Base-by-base conservation (phyloP, 768 basidiomycete species). In the Lentinula edodes region DNA sequence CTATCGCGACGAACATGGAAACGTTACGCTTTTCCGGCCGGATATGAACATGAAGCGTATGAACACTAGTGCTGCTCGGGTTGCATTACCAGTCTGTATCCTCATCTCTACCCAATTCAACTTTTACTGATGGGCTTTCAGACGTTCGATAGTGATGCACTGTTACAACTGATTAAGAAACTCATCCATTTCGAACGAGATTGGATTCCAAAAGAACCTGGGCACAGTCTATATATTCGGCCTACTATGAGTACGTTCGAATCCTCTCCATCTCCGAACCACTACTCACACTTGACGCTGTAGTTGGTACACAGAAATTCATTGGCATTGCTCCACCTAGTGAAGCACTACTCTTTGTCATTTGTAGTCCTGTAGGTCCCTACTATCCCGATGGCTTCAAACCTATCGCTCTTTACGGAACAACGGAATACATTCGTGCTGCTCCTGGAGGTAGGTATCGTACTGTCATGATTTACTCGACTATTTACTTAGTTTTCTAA, bases 11-110 rank as follows among this genome's bases (percentile, higher is more conserved):
- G 73, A 83, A 41, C 75, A 83, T 52, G 94, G 89, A 39, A 85
- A 82, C 32, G 84, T 95, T 20, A 84, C 89, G 16, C 75, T 98
- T 65, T 98, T 98, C 82, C 80, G 95, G 50, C 96, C 95, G 2
- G 93, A 97, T 74, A 92, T 93, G 91, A 97, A 98, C 76, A 96
- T 98, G 94, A 87, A 87, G 69, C 87, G 95, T 32, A 95, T 98
- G 94, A 93, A 93, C 75, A 82, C 66, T 51, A 92, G 89, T 68
- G 95, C 95, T 13, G 66, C 74, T 28, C 85, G 95, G 45, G 78
- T 93, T 58, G 91, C 89, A 18, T 71, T 93, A 52, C 91, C 91
- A 9, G 90, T 90, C 63, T 61, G 85, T 74, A 20, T 39, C 53
- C 13, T n/a, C 61, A 6, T 48, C 9, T 9, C 0, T 23, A 9